Conservation (phyloP, 495 filamentous ascomycete species). For the Patellaria atrata region DNA sequence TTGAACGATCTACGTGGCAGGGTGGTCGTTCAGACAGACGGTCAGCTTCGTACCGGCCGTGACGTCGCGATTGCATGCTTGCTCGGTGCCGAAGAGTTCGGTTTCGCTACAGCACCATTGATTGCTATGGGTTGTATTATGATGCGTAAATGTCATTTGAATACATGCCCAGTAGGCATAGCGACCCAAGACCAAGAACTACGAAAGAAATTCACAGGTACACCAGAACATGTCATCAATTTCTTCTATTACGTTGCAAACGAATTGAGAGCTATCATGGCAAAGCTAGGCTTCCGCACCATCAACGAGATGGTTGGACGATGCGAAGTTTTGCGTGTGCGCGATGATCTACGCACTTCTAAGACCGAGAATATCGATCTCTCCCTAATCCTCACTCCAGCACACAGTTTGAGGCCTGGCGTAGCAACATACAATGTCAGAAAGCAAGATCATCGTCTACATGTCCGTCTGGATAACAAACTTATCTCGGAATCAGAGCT, state of each 20-base stretch:
- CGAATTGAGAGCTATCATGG: constrained; percentile 97
- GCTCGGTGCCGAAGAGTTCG: constrained; percentile 94
- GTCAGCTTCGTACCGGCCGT: constrained; percentile 84
- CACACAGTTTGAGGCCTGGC: constrained; percentile 88
- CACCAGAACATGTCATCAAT: constrained; percentile 97
- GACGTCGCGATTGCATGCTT: constrained; percentile 95
- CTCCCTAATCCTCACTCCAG: constrained; percentile 88
- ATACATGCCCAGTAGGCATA: constrained; percentile 94
- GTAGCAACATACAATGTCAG: constrained; percentile 98
- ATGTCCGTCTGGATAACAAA: constrained; percentile 95
- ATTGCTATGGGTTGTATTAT: constrained; percentile 98
- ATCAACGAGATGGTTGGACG: constrained; percentile 98
- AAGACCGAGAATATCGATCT: constrained; percentile 94
- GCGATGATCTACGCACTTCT: constrained; percentile 72
- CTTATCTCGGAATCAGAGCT: constrained; percentile 95
- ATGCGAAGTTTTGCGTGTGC: constrained; percentile 72
- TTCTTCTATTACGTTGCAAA: constrained; percentile 99
- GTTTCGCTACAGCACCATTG: constrained; percentile 92
- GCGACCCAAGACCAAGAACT: constrained; percentile 94
- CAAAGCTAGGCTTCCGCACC: constrained; percentile 82
- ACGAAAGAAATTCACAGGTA: constrained; percentile 86
- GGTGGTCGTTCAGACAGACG: constrained; percentile 95
- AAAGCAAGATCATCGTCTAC: constrained; percentile 92
- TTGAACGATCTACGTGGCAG: constrained; percentile 94
- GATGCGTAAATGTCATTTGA: constrained; percentile 66